These are phyloP conservation scores for Nicotiana sylvestris DNA, from an alignment of 257 asterid genomes.

Conservation along the genomic window DNA sequence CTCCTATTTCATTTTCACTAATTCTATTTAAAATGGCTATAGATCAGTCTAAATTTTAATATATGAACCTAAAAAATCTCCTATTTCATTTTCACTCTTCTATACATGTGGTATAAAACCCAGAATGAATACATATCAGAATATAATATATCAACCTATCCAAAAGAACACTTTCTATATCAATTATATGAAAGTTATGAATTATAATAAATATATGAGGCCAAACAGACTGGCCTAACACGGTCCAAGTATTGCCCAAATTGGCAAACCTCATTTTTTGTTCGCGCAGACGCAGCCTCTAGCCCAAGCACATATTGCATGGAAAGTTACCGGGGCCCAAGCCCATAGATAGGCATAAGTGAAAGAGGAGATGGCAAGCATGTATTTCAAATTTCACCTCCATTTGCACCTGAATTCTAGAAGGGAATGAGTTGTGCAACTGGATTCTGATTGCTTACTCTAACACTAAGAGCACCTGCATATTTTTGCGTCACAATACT, in stretches of 20 bases:
- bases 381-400: neutral
- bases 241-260: neutral
- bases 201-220: neutral
- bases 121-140: neutral
- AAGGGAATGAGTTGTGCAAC: neutral
- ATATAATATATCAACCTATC: too few species aligned
- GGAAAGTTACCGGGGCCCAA: neutral
- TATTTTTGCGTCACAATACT: neutral
- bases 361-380: neutral
- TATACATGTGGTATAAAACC: neutral
- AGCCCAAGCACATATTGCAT: neutral
- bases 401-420: neutral
- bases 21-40: too few species aligned
- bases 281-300: neutral
- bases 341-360: neutral
- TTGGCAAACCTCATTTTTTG: constrained; percentile 4
- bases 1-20: neutral
- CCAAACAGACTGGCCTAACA: neutral
- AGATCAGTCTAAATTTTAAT: too few species aligned
- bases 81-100: too few species aligned
- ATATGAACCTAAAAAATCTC: too few species aligned
- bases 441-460: constrained; percentile 5
- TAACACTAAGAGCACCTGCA: neutral
- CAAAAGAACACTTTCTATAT: neutral
- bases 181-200: neutral